Conservation (phyloP, 2,329 filamentous ascomycete species). For the Ceratocystis diversiconidia region DNA sequence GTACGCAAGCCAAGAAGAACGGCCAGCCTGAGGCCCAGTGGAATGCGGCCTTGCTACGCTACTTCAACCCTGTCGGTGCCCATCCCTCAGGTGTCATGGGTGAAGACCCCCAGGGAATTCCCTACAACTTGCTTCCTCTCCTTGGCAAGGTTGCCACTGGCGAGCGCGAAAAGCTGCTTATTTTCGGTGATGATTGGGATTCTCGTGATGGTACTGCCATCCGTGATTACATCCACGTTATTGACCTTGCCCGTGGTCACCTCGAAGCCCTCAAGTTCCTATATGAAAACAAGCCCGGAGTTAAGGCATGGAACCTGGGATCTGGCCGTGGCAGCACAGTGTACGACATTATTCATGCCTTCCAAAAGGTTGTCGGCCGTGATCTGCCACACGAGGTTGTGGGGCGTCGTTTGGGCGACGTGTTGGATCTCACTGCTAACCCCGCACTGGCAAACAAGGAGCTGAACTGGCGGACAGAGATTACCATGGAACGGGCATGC, state of each 20-base stretch:
- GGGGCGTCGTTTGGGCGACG: constrained; percentile 70
- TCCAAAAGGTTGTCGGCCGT: constrained; percentile 71
- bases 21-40: constrained; percentile 66
- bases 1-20: constrained; percentile 65
- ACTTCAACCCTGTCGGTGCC: constrained; percentile 94
- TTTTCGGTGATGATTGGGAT: constrained; percentile 88
- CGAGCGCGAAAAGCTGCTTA: constrained; percentile 81
- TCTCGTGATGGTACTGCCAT: constrained; percentile 88
- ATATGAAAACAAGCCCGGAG: constrained; percentile 67
- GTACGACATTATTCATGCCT: constrained; percentile 93
- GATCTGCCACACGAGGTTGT: constrained; percentile 79
- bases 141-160: constrained; percentile 93
- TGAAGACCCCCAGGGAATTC: constrained; percentile 89
- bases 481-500: constrained; percentile 84
- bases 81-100: constrained; percentile 96
- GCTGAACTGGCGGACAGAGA: constrained; percentile 80
- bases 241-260: constrained; percentile 78
- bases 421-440: constrained; percentile 88
- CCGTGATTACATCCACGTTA: constrained; percentile 94
- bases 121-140: constrained; percentile 88
- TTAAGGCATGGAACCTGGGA: constrained; percentile 92
- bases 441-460: constrained; percentile 76
- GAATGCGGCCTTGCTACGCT: constrained; percentile 86
- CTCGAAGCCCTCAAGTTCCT: constrained; percentile 83
- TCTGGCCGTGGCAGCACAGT: constrained; percentile 91